A percentile compares a stretch with the other conserved stretches of the same genome.
These are phyloP conservation scores for Sclerotinia spermophila DNA, from an alignment of 2,329 filamentous ascomycete species.

Conservation along the genomic window DNA sequence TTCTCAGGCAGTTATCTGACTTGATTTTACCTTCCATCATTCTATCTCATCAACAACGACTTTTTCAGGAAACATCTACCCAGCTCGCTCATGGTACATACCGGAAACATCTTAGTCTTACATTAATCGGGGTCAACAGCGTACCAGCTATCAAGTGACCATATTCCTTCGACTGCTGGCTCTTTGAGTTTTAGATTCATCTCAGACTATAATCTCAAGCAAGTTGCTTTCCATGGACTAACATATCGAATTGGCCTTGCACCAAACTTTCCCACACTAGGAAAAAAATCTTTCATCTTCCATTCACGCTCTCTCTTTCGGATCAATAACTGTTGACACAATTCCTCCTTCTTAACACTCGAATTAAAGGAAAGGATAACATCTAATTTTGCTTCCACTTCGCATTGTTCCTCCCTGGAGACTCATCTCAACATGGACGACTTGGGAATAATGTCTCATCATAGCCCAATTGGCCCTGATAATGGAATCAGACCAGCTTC, in stretches of 20 bases:
- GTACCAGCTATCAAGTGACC: background rate
- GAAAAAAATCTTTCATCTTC: background rate
- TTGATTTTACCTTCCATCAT: background rate
- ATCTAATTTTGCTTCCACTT: background rate
- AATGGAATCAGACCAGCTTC: background rate
- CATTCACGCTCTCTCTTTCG: background rate
- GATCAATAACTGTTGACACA: background rate
- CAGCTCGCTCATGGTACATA: background rate
- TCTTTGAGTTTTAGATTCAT: background rate
- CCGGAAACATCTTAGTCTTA: background rate
- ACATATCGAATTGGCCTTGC: background rate
- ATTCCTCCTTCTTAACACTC: background rate
- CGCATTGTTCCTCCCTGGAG: background rate
- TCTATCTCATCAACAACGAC: background rate
- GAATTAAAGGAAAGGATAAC: background rate
- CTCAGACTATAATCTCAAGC: background rate
- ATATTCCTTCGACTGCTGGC: background rate
- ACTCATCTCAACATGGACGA: background rate
- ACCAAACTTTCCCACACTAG: background rate
- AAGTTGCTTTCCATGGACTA: background rate
- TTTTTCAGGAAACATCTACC: background rate
- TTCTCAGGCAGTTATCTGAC: background rate
- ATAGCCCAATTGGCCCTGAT: background rate
- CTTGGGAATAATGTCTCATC: too few relatives aligned
- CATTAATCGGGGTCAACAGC: background rate